Evolutionary conservation across 257 asterid genomes (phyloP), one percentile per base, ranked within the genome.

Genomic region (Gynochthodes officinalis): DNA sequence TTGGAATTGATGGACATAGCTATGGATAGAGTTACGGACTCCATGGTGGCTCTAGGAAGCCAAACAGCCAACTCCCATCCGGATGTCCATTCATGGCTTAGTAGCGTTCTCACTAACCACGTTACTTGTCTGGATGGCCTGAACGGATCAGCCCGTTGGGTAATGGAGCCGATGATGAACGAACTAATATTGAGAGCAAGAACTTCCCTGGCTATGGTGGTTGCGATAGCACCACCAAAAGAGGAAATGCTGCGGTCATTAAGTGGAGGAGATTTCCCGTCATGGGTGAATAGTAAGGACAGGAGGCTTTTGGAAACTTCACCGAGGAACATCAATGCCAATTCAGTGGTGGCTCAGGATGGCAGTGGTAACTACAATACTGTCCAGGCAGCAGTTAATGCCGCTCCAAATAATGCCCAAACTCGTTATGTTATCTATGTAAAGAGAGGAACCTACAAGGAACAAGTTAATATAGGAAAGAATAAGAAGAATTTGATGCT

Each of bases 321-420:
- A 0, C 75, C 65, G 0, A 66, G 63, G 69, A 67, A 64, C n/a
- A 71, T 83, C 5, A n/a, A 49, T 2, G 75, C 78, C 18, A 52
- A 80, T 30, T 76, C 60, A 27, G 85, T 77, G 50, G 87, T 83
- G 73, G 87, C 87, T 0, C 19, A 48, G 39, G 84, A 83, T 39
- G 85, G 87, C 0, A 77, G 77, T 4, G 87, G 83, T 2, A 77
- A 80, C 25, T 83, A 58, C 18, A 77, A 67, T 53, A 83, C 79
- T 0, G n/a, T 83, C 3, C 27, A 15, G 0, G 83, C 66, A 42
- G 85, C 87, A 8, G 76, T 83, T 37, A 13, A 69, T 0, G 63
- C 81, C 0, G 87, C 73, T 0, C 83, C 87, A 1, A 57, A 83
- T n/a, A 79, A 74, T n/a, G 12, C 75, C 32, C 55, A 49, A 4